Base-by-base conservation (phyloP, 2,329 filamentous ascomycete species). In the Aspergillus sp. region DNA sequence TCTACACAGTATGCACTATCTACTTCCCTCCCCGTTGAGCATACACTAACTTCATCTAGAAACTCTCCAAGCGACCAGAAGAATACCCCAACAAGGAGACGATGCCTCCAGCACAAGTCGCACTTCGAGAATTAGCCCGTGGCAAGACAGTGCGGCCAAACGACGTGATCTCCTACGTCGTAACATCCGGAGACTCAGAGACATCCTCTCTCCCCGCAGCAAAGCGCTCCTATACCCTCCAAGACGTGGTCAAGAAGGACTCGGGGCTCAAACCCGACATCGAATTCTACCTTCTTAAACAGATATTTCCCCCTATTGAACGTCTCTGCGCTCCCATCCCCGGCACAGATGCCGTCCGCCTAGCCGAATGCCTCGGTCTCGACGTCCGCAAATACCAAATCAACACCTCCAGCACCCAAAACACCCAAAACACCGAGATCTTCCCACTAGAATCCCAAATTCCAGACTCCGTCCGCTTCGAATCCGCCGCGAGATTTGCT, bases 251-350 rank as follows among this genome's bases (percentile, higher is more conserved):
- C 58, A 96, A 95, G 69, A 71, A 85, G 15, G 89, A 90, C 64
- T 87, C 88, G 1, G 88, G 81, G 1, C 82, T 99, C 6, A 83
- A 88, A 57, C 91, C 93, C 2, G 95, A 99, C 69, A 85, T 97
- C n/a, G 95, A 99, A 71, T 98, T 93, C 85, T 99, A 99, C 74
- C 85, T 99, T 39, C 89, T 91, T 79, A 99, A 99, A 80, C 95
- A 99, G 75, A 97, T 99, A 58, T 91, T 99, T 76, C 95, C 95
- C 11, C 95, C 95, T 0, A 95, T 99, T 24, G 95, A 99, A 78
- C 91, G 95, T 82, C 87, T 99, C 20, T 99, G 95, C 72, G 95
- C 93, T 60, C 96, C 96, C 59, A 97, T 99, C 68, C 85, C 86
- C 13, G 95, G 95, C 58, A 99, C 95, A 2, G 96, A 96, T 62